phyloP scores from a whole-genome alignment of 768 basidiomycete species.

The Tricholoma terreum region DNA sequence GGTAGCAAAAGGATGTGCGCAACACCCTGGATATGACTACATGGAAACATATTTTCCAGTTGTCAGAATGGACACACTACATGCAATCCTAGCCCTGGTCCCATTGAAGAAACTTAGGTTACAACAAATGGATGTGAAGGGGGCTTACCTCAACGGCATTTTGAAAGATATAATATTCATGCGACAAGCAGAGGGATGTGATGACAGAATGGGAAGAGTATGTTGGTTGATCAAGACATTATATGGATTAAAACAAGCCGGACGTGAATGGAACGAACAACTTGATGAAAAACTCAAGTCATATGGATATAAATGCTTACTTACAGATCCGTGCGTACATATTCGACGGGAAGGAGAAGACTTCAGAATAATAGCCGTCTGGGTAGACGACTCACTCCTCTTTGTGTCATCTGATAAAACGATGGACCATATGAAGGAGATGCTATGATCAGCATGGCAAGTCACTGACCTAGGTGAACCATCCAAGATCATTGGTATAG shows the following conservation, averaged over 20 bases:
- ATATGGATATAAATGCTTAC: constrained; percentile 15
- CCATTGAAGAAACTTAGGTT: constrained; percentile 3
- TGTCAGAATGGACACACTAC: constrained; percentile 12
- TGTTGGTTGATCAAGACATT: constrained; percentile 3
- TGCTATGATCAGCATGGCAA: neutral
- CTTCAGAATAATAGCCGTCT: constrained; percentile 21
- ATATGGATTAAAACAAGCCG: constrained; percentile 10
- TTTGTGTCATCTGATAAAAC: constrained; percentile 2
- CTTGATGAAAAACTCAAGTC: constrained; percentile 16
- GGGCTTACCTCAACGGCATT: too few species aligned
- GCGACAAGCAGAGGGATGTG: constrained; percentile 21
- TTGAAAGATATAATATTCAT: constrained; percentile 31
- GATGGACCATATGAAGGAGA: too few species aligned
- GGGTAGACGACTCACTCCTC: constrained; percentile 29
- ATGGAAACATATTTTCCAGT: constrained; percentile 25
- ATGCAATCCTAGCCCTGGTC: too few species aligned
- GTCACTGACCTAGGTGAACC: neutral
- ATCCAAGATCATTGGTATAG: neutral
- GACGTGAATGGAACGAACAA: constrained; percentile 26
- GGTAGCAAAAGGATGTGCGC: constrained; percentile 35
- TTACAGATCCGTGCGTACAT: constrained; percentile 23
- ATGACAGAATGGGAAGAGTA: constrained; percentile 9
- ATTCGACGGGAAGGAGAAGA: constrained; percentile 1
- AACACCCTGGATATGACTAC: too few species aligned
- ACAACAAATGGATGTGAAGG: constrained; percentile 7